Evolutionary conservation across 768 basidiomycete genomes (phyloP), one percentile per base, ranked within the genome.

Genomic region (Phlegmacium glaucopus): DNA sequence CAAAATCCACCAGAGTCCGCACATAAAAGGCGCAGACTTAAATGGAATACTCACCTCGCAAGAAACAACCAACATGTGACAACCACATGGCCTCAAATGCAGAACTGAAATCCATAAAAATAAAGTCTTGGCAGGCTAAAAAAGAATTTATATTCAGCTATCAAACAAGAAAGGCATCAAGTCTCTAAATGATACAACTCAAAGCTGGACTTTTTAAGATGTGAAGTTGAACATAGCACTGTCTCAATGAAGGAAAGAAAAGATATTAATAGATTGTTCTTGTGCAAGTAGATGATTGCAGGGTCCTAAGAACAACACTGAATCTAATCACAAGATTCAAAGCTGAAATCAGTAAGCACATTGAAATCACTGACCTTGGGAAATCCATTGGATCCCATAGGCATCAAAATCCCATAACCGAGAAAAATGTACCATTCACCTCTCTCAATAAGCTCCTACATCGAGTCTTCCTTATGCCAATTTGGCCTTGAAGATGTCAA

Each of bases 21-120:
- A 77, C 49, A 62, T 76, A 39, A 69, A 72, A 18, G 59, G 59
- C 0, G 72, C 71, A 0, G 77, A 67, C 54, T 63, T 78, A 0
- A 72, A 65, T 57, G 54, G 61, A 17, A 52, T 66, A n/a, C 65
- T 76, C 26, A 62, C 59, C 28, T 10, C 44, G 34, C 45, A 61
- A 12, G 61, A 68, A 37, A 22, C 35, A 1, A 70, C 78, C 38
- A 78, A 68, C 56, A 75, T 77, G 70, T 25, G 60, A 11, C 62
- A 67, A 35, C 70, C 72, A 2, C 62, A 58, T 0, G 66, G 68
- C n/a, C n/a, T n/a, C n/a, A 3, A 18, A 13, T 32, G 2, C 51
- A 44, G 0, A 36, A 36, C 29, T 42, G 45, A 9, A 1, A 39
- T 7, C 27, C n/a, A n/a, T n/a, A n/a, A n/a, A 17, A 0, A 30